Percentiles rank a stretch among this genome's conserved stretches.
phyloP scores from a whole-genome alignment of 768 basidiomycete genomes.

The Suillus lakei region DNA sequence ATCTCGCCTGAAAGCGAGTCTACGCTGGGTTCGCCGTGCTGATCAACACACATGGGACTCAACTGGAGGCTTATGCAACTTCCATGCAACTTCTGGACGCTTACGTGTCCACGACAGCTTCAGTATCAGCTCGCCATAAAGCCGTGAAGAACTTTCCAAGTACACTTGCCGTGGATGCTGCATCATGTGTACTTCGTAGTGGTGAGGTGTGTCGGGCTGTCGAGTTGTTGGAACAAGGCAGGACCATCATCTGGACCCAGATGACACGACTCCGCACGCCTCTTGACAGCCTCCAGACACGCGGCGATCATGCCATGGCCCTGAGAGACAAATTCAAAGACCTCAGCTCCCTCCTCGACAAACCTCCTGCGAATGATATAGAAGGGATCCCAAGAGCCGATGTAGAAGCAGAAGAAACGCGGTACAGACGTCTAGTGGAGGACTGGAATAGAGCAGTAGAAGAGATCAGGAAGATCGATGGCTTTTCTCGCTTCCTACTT shows the following conservation, averaged over 20 bases:
- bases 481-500: background rate
- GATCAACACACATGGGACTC: background rate
- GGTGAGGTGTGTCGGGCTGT: background rate
- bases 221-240: background rate
- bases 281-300: background rate
- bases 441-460: background rate
- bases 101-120: background rate
- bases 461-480: background rate
- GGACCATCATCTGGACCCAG: background rate
- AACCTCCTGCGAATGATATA: background rate
- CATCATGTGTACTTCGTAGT: background rate
- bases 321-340: background rate
- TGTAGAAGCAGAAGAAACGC: background rate
- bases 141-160: background rate
- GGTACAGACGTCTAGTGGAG: background rate
- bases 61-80: background rate
- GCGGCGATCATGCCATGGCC: background rate
- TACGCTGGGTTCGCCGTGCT: background rate
- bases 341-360: background rate
- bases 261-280: background rate
- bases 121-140: background rate
- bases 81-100: background rate
- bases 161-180: background rate
- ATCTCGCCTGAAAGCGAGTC: background rate
- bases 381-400: no score